A percentile compares a stretch with the other conserved stretches of the same genome.
phyloP scores from a whole-genome alignment of 495 filamentous ascomycete species.

The Podospora comata region DNA sequence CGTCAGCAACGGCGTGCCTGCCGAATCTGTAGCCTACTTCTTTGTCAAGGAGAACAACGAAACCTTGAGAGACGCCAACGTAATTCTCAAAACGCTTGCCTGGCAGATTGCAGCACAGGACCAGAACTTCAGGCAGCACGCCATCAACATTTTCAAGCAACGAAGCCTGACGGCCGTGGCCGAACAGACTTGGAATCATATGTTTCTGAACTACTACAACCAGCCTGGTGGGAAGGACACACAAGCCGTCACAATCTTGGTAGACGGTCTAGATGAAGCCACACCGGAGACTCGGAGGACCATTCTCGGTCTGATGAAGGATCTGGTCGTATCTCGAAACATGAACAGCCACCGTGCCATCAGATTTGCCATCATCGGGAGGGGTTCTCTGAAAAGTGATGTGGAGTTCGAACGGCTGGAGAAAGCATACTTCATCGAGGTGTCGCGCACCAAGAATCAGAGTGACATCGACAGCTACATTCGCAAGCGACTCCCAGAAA shows the following conservation, averaged over 20 bases:
- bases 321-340: background rate
- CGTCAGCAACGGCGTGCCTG: background rate
- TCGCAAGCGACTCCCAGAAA: conserved; percentile 16
- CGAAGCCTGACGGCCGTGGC: background rate
- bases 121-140: background rate
- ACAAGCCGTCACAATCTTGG: background rate
- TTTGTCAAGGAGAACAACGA: conserved; percentile 12
- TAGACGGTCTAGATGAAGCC: background rate
- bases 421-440: conserved; percentile 13
- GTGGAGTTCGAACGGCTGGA: background rate
- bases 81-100: conserved; percentile 15
- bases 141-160: background rate
- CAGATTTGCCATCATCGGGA: background rate
- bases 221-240: background rate
- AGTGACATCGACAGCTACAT: conserved; percentile 17
- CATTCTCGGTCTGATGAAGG: background rate
- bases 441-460: conserved; percentile 13
- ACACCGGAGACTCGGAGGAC: background rate
- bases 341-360: background rate
- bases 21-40: background rate
- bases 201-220: background rate
- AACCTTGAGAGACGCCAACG: conserved; percentile 17
- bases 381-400: background rate
- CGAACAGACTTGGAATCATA: background rate
- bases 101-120: conserved; percentile 16